Evolutionary conservation across 2,329 filamentous ascomycete genomes (phyloP), one percentile per base, ranked within the genome.

Genomic region (Exophiala sideris): DNA sequence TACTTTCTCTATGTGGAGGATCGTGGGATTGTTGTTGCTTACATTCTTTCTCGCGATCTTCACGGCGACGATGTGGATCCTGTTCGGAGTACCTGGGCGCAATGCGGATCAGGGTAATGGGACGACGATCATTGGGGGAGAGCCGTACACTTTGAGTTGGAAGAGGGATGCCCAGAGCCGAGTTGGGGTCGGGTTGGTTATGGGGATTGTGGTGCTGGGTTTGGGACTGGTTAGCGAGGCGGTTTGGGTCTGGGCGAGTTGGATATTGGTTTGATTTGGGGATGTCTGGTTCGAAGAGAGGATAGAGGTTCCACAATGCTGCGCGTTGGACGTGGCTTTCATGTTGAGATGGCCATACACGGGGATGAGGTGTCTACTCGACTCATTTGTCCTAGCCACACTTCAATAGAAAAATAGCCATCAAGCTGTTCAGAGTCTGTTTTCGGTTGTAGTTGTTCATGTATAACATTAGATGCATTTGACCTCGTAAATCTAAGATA

Each of bases 1-100:
- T 47, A 48, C 46, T 12, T 62, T 60, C 53, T 57, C 53, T 3
- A 14, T 56, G 10, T 39, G 24, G 18, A 51, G 51, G n/a, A 52
- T 63, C 41, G 35, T 52, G 3, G 20, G 41, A 29, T 18, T 52
- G 29, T 41, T 57, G 3, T 16, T 42, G 6, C 20, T 60, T 3
- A 34, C 48, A 3, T 41, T 63, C 40, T 33, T 61, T 29, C 44
- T 58, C 11, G 56, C 60, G 3, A 9, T 55, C 12, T 45, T 60
- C 39, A 50, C 61, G 2, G 46, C 50, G 12, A 48, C 55, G 10
- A 49, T 62, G 40, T 65, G 63, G 63, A 54, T 64, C 36, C 35
- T 65, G 14, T 60, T 65, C 45, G 63, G 63, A 8, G 45, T 61
- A 10, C 63, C 63, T 2, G 63, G 63, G 16, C 46, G 54, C 8